These are phyloP conservation scores for Geoglossum glabrum DNA, from an alignment of 495 filamentous ascomycete genomes.

Conservation along the genomic window DNA sequence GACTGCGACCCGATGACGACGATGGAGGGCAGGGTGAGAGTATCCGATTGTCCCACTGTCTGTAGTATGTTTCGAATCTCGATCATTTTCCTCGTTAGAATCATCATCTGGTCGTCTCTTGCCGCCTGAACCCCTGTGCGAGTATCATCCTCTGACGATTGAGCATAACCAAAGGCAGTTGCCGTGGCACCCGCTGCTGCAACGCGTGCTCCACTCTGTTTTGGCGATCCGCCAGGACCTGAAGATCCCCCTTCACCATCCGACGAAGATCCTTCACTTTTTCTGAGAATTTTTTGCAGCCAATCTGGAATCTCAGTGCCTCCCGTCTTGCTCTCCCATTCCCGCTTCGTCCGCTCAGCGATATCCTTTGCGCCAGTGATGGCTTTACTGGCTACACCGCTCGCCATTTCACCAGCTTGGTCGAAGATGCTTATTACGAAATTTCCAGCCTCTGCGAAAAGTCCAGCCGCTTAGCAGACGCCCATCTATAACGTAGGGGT, in stretches of 20 bases:
- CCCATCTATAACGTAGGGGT: not conserved
- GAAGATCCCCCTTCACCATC: constrained; percentile 20
- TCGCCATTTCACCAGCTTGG: constrained; percentile 45
- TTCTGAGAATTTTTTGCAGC: constrained; percentile 53
- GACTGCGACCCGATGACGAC: constrained; percentile 98
- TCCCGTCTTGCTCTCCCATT: constrained; percentile 70
- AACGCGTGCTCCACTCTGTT: constrained; percentile 37
- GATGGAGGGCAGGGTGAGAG: constrained; percentile 78
- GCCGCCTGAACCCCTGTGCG: constrained; percentile 42
- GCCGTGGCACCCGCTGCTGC: constrained; percentile 43
- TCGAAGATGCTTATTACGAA: constrained; percentile 70
- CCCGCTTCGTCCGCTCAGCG: constrained; percentile 54
- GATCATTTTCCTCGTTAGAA: constrained; percentile 98
- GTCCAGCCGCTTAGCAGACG: constrained; percentile 12
- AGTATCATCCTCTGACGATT: constrained; percentile 49
- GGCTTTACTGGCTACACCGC: constrained; percentile 39
- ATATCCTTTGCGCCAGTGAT: constrained; percentile 52
- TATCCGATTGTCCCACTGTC: constrained; percentile 72
- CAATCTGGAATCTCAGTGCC: constrained; percentile 64
- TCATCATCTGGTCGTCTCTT: constrained; percentile 98
- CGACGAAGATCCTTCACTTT: constrained; percentile 26
- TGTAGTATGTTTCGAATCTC: constrained; percentile 86
- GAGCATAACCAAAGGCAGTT: constrained; percentile 57
- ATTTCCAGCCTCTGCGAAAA: constrained; percentile 53
- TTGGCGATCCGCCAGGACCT: constrained; percentile 33